phyloP scores from a whole-genome alignment of 1,139 yeast genomes.

The Groenewaldozyma sp. region DNA sequence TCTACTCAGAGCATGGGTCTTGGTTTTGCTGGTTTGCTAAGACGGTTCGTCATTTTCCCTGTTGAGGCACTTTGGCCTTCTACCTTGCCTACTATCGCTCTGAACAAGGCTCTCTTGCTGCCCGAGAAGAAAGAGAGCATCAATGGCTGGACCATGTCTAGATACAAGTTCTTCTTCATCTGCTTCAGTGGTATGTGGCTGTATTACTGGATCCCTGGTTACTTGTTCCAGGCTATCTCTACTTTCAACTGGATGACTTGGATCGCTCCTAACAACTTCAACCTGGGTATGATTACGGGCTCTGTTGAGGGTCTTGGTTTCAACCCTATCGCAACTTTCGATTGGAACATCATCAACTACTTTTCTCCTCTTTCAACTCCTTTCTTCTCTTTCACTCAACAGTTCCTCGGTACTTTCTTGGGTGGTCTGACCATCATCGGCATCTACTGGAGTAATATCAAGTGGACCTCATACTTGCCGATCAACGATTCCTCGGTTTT shows the following conservation, averaged over 20 bases:
- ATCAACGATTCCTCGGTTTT: slow-evolving; percentile 41
- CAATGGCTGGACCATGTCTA: slow-evolving; percentile 44
- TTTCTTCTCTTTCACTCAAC: slow-evolving; percentile 37
- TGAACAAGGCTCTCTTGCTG: slow-evolving; percentile 43
- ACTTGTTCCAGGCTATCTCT: slow-evolving; percentile 40
- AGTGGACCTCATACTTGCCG: slow-evolving; percentile 45
- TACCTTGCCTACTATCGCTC: slow-evolving; percentile 43
- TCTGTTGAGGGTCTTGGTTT: slow-evolving; percentile 43
- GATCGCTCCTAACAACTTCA: slow-evolving; percentile 48
- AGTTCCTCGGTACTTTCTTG: slow-evolving; percentile 34
- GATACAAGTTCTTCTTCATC: slow-evolving; percentile 38
- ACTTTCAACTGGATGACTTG: slow-evolving; percentile 55
- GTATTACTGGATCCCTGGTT: slow-evolving; percentile 51
- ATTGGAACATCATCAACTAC: slow-evolving; percentile 38
- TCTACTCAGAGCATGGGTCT: slow-evolving; percentile 52
- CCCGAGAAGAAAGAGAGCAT: slow-evolving; percentile 25
- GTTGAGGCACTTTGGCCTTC: slow-evolving; percentile 49
- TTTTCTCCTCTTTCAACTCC: slow-evolving; percentile 31
- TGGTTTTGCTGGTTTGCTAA: slow-evolving; percentile 52
- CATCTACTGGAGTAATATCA: slow-evolving; percentile 41
- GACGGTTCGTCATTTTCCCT: slow-evolving; percentile 50
- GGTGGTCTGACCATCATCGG: slow-evolving; percentile 34
- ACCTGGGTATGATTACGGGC: slow-evolving; percentile 48
- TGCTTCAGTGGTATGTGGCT: slow-evolving; percentile 35
- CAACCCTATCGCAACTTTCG: slow-evolving; percentile 45